A percentile compares a stretch with the other conserved stretches of the same genome.
Evolutionary conservation across 441 rosid genomes (phyloP).

Genomic region (Codiaeum variegatum): DNA sequence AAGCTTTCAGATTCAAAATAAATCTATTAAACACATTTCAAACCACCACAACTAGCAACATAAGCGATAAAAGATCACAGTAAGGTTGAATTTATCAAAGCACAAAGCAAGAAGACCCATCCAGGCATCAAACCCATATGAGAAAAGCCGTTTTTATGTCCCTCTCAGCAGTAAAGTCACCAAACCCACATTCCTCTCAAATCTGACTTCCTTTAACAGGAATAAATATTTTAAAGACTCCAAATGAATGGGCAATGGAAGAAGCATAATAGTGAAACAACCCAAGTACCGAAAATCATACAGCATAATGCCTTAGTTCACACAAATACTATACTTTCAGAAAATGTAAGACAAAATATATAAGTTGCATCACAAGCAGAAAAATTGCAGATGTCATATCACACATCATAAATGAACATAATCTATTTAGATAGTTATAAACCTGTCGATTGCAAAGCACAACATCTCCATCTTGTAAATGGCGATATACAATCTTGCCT

Average conservation of each 20-base stretch:
- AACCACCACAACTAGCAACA: background rate
- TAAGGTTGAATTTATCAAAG: background rate
- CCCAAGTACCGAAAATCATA: background rate
- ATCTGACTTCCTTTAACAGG: background rate
- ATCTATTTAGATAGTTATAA: constrained; percentile 13
- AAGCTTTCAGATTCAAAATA: background rate
- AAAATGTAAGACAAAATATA: background rate
- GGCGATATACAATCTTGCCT: constrained; percentile 87
- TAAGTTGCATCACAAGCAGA: background rate
- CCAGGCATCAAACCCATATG: background rate
- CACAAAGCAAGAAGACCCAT: background rate
- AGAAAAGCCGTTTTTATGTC: background rate
- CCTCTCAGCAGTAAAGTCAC: background rate
- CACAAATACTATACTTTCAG: background rate
- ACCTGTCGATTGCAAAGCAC: constrained; percentile 99
- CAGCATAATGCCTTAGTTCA: background rate
- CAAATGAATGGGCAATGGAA: background rate
- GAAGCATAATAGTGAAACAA: background rate
- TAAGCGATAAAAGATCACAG: background rate
- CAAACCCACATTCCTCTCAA: background rate
- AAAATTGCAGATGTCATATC: background rate
- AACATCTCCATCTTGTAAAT: constrained; percentile 89
- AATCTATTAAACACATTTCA: background rate
- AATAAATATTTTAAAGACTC: background rate
- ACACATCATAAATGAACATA: background rate